phyloP scores from a whole-genome alignment of 805 yeast genomes.

The Metschnikowia cubensis region DNA sequence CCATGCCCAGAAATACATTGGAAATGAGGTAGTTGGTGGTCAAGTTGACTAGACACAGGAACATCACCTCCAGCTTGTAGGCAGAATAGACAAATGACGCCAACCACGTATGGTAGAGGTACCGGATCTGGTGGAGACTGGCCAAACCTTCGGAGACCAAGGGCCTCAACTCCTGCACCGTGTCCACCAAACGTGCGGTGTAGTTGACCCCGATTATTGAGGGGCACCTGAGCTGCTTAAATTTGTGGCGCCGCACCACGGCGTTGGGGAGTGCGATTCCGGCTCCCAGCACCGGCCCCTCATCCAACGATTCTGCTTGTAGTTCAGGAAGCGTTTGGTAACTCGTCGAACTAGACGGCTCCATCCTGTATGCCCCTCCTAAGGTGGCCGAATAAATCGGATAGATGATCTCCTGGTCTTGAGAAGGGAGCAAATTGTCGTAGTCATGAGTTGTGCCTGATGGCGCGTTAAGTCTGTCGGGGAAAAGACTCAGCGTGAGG shows the following conservation, averaged over 20 bases:
- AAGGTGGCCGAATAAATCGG: conserved; percentile 30
- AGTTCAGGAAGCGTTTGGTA: not conserved
- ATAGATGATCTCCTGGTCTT: conserved; percentile 32
- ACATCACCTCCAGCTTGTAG: conserved; percentile 24
- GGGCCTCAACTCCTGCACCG: conserved; percentile 13
- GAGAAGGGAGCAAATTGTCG: conserved; percentile 30
- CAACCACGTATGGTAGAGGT: conserved; percentile 32
- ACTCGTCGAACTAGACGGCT: not conserved
- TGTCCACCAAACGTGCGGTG: conserved; percentile 1
- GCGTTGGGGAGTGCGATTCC: conserved; percentile 13
- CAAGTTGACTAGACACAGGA: conserved; percentile 35
- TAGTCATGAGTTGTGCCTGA: conserved; percentile 25
- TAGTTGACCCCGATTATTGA: conserved; percentile 1
- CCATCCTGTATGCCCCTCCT: not conserved
- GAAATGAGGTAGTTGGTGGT: conserved; percentile 37
- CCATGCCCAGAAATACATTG: conserved; percentile 21
- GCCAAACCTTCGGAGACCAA: conserved; percentile 25
- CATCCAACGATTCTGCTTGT: not conserved
- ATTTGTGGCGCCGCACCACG: not conserved
- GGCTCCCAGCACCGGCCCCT: not conserved
- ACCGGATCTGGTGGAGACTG: conserved; percentile 25
- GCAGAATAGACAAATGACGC: conserved; percentile 28
- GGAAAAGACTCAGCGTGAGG: too few species aligned
- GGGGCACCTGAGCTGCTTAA: not conserved
- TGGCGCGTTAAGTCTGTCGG: not conserved